Conservation (phyloP, 257 asterid genomes). For the Verbena officinalis region DNA sequence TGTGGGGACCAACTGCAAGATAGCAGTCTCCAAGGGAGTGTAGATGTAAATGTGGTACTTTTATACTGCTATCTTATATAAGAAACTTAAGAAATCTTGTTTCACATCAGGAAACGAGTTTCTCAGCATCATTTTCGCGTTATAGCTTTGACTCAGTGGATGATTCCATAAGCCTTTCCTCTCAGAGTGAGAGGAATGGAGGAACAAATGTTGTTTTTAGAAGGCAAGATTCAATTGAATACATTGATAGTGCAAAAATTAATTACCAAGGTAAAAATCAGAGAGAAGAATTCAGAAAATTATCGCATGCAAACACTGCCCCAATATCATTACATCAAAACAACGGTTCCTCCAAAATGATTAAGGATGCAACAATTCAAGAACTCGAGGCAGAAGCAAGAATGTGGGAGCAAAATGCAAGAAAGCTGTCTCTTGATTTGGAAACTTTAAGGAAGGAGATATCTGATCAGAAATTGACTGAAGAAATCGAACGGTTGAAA, state of each 20-base stretch:
- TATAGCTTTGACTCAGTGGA: constrained; percentile 46
- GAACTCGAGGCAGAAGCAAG: constrained; percentile 49
- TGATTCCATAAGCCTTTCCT: constrained; percentile 41
- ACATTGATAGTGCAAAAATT: constrained; percentile 35
- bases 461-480: constrained; percentile 35
- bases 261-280: constrained; percentile 26
- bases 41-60: too few relatives aligned
- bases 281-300: constrained; percentile 37
- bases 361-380: constrained; percentile 34
- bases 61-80: too few relatives aligned
- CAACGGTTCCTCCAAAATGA: constrained; percentile 26
- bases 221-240: constrained; percentile 49
- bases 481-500: constrained; percentile 42
- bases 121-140: constrained; percentile 36
- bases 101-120: constrained; percentile 40
- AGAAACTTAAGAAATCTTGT: neutral
- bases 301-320: constrained; percentile 30
- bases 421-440: constrained; percentile 34
- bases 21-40: too few relatives aligned
- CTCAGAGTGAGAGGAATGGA: constrained; percentile 35
- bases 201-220: constrained; percentile 17
- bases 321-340: constrained; percentile 27
- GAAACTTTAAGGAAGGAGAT: constrained; percentile 45
- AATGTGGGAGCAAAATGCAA: constrained; percentile 56
- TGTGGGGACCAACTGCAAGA: too few relatives aligned